Percentiles rank a stretch among this genome's conserved stretches.
These are phyloP conservation scores for Dothistroma septosporum DNA, from an alignment of 2,329 filamentous ascomycete genomes.

Conservation along the genomic window DNA sequence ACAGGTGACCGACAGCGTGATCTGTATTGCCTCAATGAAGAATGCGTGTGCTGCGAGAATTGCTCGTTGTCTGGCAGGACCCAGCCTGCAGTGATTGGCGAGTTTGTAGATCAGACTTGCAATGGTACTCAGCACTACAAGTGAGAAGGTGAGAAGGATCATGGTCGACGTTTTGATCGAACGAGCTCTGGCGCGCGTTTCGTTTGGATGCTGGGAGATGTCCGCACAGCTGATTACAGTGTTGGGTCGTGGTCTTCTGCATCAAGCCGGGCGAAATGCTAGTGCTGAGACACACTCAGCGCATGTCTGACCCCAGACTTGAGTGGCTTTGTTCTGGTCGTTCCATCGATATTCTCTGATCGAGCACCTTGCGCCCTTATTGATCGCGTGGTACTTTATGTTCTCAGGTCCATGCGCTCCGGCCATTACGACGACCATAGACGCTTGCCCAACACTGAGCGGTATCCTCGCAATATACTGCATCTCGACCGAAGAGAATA, in stretches of 20 bases:
- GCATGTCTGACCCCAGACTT: background rate
- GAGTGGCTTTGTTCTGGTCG: background rate
- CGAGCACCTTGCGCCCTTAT: no score
- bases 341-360: no score
- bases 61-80: background rate
- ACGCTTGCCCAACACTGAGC: conserved; percentile 29
- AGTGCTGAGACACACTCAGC: conserved; percentile 6
- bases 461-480: conserved; percentile 29
- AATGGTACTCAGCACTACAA: conserved; percentile 5
- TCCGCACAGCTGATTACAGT: background rate
- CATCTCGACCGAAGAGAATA: conserved; percentile 40
- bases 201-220: background rate
- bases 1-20: conserved; percentile 1
- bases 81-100: background rate
- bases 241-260: background rate
- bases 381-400: background rate
- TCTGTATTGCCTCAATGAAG: conserved; percentile 13
- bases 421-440: conserved; percentile 24
- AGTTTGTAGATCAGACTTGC: conserved; percentile 12
- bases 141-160: background rate
- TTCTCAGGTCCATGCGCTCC: background rate
- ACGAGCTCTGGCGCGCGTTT: no score
- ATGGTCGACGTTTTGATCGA: background rate
- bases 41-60: conserved; percentile 12
- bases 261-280: background rate